These are phyloP conservation scores for Melaleuca alternifolia DNA, from an alignment of 345 rosid genomes.

Conservation along the genomic window DNA sequence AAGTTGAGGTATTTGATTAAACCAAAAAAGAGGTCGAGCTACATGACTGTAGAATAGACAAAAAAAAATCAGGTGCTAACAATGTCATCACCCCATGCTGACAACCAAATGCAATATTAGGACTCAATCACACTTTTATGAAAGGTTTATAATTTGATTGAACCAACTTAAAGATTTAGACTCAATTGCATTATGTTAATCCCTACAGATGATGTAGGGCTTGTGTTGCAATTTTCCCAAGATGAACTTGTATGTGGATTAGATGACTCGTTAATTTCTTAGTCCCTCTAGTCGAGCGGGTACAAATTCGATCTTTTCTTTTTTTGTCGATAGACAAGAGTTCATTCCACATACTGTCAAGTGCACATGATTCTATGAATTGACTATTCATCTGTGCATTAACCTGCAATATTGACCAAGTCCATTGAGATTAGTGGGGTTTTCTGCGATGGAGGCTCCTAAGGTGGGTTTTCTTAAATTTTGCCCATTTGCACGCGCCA, in stretches of 20 bases:
- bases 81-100: too few species aligned
- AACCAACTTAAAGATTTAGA: neutral
- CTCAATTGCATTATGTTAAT: neutral
- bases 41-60: too few species aligned
- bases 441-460: neutral
- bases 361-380: neutral
- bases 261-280: neutral
- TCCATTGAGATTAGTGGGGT: neutral
- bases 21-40: too few species aligned
- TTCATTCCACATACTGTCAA: neutral
- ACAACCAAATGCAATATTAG: too few species aligned
- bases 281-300: neutral
- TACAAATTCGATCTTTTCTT: neutral
- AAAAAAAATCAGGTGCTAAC: too few species aligned
- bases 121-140: neutral
- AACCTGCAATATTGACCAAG: neutral
- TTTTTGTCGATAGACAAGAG: neutral
- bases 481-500: neutral
- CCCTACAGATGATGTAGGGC: neutral
- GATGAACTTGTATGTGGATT: neutral
- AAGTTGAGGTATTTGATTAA: too few species aligned
- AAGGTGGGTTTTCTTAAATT: neutral
- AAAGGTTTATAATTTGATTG: neutral
- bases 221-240: neutral
- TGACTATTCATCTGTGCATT: neutral